These are phyloP conservation scores for Paecilomyces fulvus DNA, from an alignment of 2,329 filamentous ascomycete genomes.

Conservation along the genomic window DNA sequence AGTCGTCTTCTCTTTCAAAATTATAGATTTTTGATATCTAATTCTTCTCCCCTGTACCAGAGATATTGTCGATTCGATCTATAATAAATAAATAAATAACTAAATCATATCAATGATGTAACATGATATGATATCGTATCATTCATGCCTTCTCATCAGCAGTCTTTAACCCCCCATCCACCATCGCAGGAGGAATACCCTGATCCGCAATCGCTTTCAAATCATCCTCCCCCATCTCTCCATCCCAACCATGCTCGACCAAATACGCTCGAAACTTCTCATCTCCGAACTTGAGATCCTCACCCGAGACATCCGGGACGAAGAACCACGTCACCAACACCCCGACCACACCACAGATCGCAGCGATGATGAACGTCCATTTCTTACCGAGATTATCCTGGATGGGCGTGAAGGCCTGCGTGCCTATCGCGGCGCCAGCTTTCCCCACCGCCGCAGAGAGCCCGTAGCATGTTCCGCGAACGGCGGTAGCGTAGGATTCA, in stretches of 20 bases:
- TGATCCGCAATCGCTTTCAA: constrained; percentile 25
- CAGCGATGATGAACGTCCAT: constrained; percentile 47
- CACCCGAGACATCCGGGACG: constrained; percentile 38
- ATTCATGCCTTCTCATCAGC: background rate
- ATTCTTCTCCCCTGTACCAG: too few species aligned
- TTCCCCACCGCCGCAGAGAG: constrained; percentile 46
- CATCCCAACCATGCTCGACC: constrained; percentile 39
- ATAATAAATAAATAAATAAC: too few species aligned
- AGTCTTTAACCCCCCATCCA: background rate
- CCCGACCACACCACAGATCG: constrained; percentile 42
- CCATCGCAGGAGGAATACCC: constrained; percentile 7
- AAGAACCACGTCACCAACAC: constrained; percentile 43
- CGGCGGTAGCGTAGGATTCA: constrained; percentile 45
- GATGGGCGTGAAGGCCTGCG: constrained; percentile 44
- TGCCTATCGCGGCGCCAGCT: constrained; percentile 44
- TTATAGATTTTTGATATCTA: too few species aligned
- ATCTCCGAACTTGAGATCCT: constrained; percentile 37
- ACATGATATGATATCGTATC: too few species aligned
- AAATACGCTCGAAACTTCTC: constrained; percentile 39
- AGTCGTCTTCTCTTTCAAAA: too few species aligned
- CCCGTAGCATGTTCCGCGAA: constrained; percentile 44
- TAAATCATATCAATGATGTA: too few species aligned
- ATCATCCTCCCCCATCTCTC: constrained; percentile 38
- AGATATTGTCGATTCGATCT: too few species aligned
- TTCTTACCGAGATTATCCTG: constrained; percentile 38